phyloP scores from a whole-genome alignment of 2,329 filamentous ascomycete species.

The Epichloe uncinata region DNA sequence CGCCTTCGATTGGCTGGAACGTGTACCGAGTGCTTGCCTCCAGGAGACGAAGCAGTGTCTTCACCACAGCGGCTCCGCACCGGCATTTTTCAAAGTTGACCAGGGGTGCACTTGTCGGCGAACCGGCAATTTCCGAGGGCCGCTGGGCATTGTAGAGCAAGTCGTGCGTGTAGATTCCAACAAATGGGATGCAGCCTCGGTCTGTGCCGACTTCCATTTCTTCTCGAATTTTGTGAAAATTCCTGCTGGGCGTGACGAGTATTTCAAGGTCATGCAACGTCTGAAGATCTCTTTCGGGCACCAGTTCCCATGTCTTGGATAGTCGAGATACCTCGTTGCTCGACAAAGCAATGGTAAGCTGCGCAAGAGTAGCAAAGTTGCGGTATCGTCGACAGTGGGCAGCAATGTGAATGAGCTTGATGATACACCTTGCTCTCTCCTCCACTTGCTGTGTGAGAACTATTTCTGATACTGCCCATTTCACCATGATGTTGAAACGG shows the following conservation, averaged over 20 bases:
- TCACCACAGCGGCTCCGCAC: constrained; percentile 61
- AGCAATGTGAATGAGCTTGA: constrained; percentile 74
- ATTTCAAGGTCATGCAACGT: constrained; percentile 56
- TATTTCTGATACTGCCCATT: constrained; percentile 72
- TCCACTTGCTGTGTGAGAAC: constrained; percentile 58
- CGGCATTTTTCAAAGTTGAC: constrained; percentile 78
- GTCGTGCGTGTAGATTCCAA: constrained; percentile 74
- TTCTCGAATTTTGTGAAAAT: constrained; percentile 61
- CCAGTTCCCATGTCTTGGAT: constrained; percentile 55
- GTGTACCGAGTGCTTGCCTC: constrained; percentile 64
- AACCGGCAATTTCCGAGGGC: constrained; percentile 59
- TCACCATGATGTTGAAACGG: constrained; percentile 78
- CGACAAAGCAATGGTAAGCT: constrained; percentile 64
- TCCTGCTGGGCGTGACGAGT: constrained; percentile 62
- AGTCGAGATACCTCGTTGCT: constrained; percentile 60
- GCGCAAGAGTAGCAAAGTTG: constrained; percentile 75
- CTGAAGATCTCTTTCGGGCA: constrained; percentile 50
- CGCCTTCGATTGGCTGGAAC: constrained; percentile 62
- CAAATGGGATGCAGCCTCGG: constrained; percentile 69
- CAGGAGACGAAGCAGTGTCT: constrained; percentile 64
- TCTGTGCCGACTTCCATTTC: constrained; percentile 65
- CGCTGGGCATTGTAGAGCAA: constrained; percentile 71
- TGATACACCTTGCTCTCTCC: constrained; percentile 62
- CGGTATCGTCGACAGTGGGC: constrained; percentile 60
- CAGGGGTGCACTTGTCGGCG: constrained; percentile 51